These are phyloP conservation scores for Cetradonia linearis DNA, from an alignment of 495 filamentous ascomycete genomes.

Conservation along the genomic window DNA sequence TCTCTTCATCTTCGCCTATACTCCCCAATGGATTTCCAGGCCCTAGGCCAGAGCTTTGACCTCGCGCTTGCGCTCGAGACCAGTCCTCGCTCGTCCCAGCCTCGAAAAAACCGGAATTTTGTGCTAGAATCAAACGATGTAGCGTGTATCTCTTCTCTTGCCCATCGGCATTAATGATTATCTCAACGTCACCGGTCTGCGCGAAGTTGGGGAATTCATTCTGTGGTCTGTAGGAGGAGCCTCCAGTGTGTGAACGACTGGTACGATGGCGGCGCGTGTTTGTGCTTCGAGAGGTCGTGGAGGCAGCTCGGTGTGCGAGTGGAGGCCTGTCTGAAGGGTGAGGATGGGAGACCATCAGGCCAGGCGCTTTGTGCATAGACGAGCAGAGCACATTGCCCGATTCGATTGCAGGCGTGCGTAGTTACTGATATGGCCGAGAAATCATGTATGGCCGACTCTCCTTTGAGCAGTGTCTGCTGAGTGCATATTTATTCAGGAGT, in stretches of 20 bases:
- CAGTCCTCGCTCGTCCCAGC: constrained; percentile 80
- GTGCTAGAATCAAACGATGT: constrained; percentile 71
- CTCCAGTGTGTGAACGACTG: constrained; percentile 72
- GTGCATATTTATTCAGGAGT: neutral
- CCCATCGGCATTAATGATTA: constrained; percentile 59
- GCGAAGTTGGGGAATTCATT: constrained; percentile 91
- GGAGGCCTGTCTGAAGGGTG: constrained; percentile 47
- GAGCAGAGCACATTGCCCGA: constrained; percentile 6
- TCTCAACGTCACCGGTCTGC: constrained; percentile 84
- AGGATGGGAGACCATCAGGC: constrained; percentile 65
- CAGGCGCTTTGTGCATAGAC: constrained; percentile 5
- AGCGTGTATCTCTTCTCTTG: constrained; percentile 76
- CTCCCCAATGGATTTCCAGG: constrained; percentile 36
- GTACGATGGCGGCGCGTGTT: constrained; percentile 55
- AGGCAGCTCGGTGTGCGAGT: constrained; percentile 45
- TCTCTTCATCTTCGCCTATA: constrained; percentile 47
- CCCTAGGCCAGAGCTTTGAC: constrained; percentile 25
- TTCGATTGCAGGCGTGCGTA: neutral
- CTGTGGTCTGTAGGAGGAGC: constrained; percentile 56
- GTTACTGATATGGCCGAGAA: neutral
- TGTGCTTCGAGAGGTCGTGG: constrained; percentile 51
- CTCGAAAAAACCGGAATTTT: constrained; percentile 90
- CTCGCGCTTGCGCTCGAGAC: constrained; percentile 45
- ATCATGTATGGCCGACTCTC: neutral
- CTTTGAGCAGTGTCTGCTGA: neutral